These are phyloP conservation scores for Psilocybe subaeruginosa DNA, from an alignment of 768 basidiomycete species.

Conservation along the genomic window DNA sequence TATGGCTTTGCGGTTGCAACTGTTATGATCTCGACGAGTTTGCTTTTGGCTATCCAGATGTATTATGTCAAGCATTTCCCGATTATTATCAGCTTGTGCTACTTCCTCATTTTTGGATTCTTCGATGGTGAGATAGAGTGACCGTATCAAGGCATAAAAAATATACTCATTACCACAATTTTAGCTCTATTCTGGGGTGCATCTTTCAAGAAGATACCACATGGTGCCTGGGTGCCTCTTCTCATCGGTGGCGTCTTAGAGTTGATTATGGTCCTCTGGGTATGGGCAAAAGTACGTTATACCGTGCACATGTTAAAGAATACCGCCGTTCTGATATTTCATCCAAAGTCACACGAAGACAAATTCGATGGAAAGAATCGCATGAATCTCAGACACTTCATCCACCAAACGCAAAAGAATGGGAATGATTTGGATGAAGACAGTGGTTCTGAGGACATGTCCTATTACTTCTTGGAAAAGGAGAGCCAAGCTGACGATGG, in stretches of 20 bases:
- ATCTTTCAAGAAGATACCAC: slow-evolving; percentile 59
- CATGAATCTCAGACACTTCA: slow-evolving; percentile 57
- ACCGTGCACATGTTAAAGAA: too few species aligned
- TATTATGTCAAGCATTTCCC: slow-evolving; percentile 55
- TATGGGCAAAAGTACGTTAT: slow-evolving; percentile 56
- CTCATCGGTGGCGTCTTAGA: slow-evolving; percentile 56
- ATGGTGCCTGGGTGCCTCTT: slow-evolving; percentile 72
- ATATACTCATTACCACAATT: neutral
- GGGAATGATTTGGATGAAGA: slow-evolving; percentile 16
- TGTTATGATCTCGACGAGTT: slow-evolving; percentile 65
- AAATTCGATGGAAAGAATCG: slow-evolving; percentile 60
- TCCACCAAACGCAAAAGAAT: slow-evolving; percentile 35
- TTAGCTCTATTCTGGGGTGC: slow-evolving; percentile 66
- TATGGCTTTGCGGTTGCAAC: slow-evolving; percentile 68
- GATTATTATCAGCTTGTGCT: slow-evolving; percentile 42
- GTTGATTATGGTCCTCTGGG: slow-evolving; percentile 62
- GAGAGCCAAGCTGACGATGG: slow-evolving; percentile 13
- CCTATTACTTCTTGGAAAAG: slow-evolving; percentile 24
- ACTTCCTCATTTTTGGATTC: slow-evolving; percentile 62
- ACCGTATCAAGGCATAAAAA: neutral
- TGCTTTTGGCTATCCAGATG: slow-evolving; percentile 60
- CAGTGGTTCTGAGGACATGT: slow-evolving; percentile 18
- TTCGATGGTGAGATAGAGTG: slow-evolving; percentile 49
- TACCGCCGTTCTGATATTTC: neutral
- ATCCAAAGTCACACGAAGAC: slow-evolving; percentile 53